phyloP scores from a whole-genome alignment of 257 asterid genomes.

The Penstemon eatonii region DNA sequence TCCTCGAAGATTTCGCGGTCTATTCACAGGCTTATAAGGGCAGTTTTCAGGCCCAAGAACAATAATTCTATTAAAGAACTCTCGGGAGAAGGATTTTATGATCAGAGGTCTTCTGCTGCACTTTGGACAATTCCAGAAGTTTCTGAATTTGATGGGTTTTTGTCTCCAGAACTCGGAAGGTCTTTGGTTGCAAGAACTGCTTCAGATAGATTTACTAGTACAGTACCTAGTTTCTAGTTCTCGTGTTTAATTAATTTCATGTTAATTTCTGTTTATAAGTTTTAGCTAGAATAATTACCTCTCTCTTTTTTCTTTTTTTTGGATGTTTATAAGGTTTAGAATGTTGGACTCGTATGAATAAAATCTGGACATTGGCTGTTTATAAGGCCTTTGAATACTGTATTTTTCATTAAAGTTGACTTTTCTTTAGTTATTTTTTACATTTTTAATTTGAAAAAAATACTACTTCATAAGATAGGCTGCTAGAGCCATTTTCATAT shows the following conservation, averaged over 20 bases:
- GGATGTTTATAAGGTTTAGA: background rate
- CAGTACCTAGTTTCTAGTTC: conserved; percentile 34
- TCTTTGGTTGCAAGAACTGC: conserved; percentile 50
- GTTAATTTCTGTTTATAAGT: too few species aligned
- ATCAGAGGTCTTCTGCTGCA: conserved; percentile 32
- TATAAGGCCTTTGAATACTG: too few species aligned
- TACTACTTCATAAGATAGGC: too few species aligned
- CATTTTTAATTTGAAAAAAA: too few species aligned
- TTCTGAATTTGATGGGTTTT: conserved; percentile 39
- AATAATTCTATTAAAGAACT: background rate
- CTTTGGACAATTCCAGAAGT: conserved; percentile 52
- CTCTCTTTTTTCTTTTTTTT: background rate
- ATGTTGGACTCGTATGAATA: background rate
- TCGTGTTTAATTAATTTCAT: conserved; percentile 31
- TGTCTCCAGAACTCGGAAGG: conserved; percentile 45
- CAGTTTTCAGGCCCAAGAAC: conserved; percentile 47
- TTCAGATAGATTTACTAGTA: conserved; percentile 48
- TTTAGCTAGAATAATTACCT: background rate
- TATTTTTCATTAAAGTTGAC: too few species aligned
- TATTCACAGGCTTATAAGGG: conserved; percentile 50
- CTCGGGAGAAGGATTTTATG: conserved; percentile 26
- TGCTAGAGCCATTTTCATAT: too few species aligned
- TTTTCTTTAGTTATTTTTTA: too few species aligned
- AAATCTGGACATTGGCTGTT: background rate
- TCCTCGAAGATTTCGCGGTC: conserved; percentile 54